phyloP scores from a whole-genome alignment of 31 red algal genomes.

The Porphyra umbilicalis region DNA sequence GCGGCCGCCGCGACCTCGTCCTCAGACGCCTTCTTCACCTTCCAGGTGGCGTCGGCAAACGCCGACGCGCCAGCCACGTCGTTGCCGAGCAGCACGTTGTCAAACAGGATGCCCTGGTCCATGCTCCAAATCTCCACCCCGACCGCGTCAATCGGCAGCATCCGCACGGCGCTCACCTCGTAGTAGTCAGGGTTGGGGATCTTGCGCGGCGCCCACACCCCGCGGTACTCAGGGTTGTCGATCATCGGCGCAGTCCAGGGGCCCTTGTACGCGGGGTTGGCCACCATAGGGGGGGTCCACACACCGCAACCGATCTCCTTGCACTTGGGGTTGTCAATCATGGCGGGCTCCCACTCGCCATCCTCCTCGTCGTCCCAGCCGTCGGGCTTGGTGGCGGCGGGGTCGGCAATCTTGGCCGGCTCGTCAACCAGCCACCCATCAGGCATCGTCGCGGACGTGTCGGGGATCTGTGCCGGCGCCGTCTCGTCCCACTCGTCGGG shows the following conservation, averaged over 20 bases:
- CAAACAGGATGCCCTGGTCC: slow-evolving; percentile 92
- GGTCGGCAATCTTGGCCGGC: slow-evolving; percentile 61
- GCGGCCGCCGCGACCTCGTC: slow-evolving; percentile 10
- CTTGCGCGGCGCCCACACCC: slow-evolving; percentile 71
- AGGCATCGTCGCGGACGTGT: slow-evolving; percentile 62
- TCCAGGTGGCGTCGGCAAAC: slow-evolving; percentile 64
- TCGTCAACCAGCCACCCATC: slow-evolving; percentile 89
- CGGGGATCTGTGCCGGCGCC: slow-evolving; percentile 72
- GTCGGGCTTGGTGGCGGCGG: slow-evolving; percentile 66
- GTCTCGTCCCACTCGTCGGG: slow-evolving; percentile 97
- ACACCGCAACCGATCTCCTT: slow-evolving; percentile 83
- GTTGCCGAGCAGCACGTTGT: slow-evolving; percentile 71
- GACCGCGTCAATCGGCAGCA: slow-evolving; percentile 61
- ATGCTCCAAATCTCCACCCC: slow-evolving; percentile 95
- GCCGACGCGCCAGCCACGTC: slow-evolving; percentile 36
- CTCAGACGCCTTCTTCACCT: slow-evolving; percentile 52
- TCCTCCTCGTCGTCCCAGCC: slow-evolving; percentile 86
- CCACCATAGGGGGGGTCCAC: slow-evolving; percentile 83
- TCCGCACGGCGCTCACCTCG: slow-evolving; percentile 25
- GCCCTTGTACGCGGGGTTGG: slow-evolving; percentile 87
- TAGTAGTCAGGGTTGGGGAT: slow-evolving; percentile 91
- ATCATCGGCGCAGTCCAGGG: slow-evolving; percentile 88
- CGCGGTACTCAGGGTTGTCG: slow-evolving; percentile 87
- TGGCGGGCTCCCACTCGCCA: slow-evolving; percentile 78
- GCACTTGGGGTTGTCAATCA: slow-evolving; percentile 83